Base-by-base conservation (phyloP, 805 yeast genomes). In the Ogataea chonburiensis region DNA sequence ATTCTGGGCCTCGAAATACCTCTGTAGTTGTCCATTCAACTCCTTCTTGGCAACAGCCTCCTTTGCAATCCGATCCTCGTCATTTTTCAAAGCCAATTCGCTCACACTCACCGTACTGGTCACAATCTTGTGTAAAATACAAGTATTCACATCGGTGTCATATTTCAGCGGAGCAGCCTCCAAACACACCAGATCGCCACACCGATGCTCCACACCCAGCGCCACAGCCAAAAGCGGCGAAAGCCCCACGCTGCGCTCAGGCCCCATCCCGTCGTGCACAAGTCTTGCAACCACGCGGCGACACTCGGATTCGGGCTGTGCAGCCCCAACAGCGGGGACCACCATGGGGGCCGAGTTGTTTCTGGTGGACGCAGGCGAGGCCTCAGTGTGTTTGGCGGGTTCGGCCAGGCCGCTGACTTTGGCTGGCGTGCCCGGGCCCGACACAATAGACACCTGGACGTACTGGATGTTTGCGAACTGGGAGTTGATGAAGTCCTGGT, bases 161-260 rank as follows among this genome's bases (percentile, higher is more conserved):
- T 33, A 22, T 25, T 32, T 29, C 1, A 66, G 44, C 1, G 80
- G 28, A n/a, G 40, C 28, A 37, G 49, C 43, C 30, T 76, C 78
- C 7, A 86, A 44, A 4, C 71, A 63, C 3, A 83, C 59, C 18
- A 76, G 61, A 39, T 69, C 66, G 0, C 89, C 91, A 6, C 76
- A 64, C 1, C 66, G 49, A 11, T 53, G 46, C 21, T 70, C 71
- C 1, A 77, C 60, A 0, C 78, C 76, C 17, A 86, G 63, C 0
- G 88, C 78, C 14, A 70, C 59, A 0, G 85, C 69, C 22, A 83
- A 60, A 3, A 71, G 59, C 12, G 55, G 52, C 1, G 88, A 78
- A 7, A 85, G 47, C 0, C 77, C 82, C 7, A 71, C 74, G 18
- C 66, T 65, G 11, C 64, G 60, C 0, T 52, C 40, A 0, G 70